Percentiles rank a stretch among this genome's conserved stretches.
These are phyloP conservation scores for Pythium plurisporium DNA, from an alignment of 352 stramenopile species.

Conservation along the genomic window DNA sequence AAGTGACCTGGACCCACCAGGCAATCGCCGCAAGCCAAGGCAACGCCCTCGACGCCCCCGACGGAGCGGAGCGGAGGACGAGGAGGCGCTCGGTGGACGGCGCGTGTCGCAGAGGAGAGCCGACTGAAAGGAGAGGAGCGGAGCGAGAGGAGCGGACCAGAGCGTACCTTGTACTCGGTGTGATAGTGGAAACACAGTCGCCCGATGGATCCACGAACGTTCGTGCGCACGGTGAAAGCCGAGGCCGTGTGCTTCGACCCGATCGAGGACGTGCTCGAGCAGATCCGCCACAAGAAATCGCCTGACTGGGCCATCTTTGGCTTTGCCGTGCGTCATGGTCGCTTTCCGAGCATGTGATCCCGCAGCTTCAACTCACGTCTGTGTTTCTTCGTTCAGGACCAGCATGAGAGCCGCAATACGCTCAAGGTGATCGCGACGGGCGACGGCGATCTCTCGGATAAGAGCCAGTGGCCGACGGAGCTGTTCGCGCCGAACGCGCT, in stretches of 20 bases:
- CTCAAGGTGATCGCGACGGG: slow-evolving; percentile 69
- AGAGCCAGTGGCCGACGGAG: slow-evolving; percentile 64
- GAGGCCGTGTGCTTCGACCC: slow-evolving; percentile 74
- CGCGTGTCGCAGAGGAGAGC: no score
- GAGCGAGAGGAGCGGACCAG: not conserved
- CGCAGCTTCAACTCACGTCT: not conserved
- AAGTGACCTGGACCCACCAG: not conserved
- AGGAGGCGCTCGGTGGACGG: no score
- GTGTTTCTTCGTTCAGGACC: slow-evolving; percentile 35
- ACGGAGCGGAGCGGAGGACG: no score
- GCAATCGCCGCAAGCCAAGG: no score
- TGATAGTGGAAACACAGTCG: not conserved
- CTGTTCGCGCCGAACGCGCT: slow-evolving; percentile 75
- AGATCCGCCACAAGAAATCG: slow-evolving; percentile 59
- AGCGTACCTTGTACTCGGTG: not conserved
- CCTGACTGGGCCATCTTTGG: slow-evolving; percentile 72
- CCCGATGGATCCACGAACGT: slow-evolving; percentile 68
- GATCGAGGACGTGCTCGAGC: slow-evolving; percentile 64
- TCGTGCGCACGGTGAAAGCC: slow-evolving; percentile 78
- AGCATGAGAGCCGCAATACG: slow-evolving; percentile 74
- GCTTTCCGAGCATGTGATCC: no score
- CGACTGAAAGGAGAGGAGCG: no score
- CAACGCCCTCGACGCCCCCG: no score
- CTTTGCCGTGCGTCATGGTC: slow-evolving; percentile 74
- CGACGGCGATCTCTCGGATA: slow-evolving; percentile 61